Evolutionary conservation across 78 protist species (phyloP).

Genomic region (Pigoraptor vietnamica): DNA sequence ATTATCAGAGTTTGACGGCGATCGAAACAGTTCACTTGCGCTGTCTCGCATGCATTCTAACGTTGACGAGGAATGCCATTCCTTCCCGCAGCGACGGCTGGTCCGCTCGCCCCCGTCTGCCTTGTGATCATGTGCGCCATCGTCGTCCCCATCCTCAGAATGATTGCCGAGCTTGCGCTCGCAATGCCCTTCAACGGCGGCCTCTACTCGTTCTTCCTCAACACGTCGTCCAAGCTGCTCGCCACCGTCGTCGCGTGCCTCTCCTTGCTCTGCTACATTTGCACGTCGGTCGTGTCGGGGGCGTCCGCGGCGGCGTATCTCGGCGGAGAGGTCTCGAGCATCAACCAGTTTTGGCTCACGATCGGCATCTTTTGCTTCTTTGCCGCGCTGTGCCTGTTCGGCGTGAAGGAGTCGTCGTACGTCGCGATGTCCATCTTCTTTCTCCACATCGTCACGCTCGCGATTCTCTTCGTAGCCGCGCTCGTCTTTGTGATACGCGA

Average conservation of each 20-base stretch:
- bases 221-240: background rate
- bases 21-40: too few relatives aligned
- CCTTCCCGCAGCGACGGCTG: too few relatives aligned
- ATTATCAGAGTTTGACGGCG: too few relatives aligned
- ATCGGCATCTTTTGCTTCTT: background rate
- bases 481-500: background rate
- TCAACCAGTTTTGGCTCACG: background rate
- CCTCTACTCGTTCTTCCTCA: background rate
- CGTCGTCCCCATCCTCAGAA: background rate
- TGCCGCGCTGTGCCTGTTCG: background rate
- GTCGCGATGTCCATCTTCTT: background rate
- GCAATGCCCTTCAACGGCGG: background rate
- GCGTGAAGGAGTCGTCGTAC: background rate
- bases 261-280: background rate
- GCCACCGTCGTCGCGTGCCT: background rate
- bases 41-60: too few relatives aligned
- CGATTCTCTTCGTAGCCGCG: background rate
- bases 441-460: background rate
- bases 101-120: background rate
- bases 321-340: background rate
- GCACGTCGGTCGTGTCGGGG: background rate
- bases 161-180: background rate
- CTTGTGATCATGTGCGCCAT: background rate
- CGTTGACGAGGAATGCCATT: too few relatives aligned
- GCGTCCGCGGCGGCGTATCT: background rate